Evolutionary conservation across 768 basidiomycete genomes (phyloP).

Genomic region (Phallus indusiatus): DNA sequence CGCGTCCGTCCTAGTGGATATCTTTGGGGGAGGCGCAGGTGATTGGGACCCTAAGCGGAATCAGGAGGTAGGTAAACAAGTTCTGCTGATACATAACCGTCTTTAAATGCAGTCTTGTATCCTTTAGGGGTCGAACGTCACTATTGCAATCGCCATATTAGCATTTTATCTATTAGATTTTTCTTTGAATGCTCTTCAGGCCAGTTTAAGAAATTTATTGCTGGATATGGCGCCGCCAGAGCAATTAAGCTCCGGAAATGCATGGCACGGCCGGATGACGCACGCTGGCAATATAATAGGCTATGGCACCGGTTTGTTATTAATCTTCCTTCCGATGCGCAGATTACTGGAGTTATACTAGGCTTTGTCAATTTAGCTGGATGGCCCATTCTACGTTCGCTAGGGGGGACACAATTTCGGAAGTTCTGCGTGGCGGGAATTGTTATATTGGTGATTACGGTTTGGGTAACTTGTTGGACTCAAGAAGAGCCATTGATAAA

Average conservation of each 20-base stretch:
- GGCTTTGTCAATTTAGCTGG: slow-evolving; percentile 84
- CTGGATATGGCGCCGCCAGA: slow-evolving; percentile 83
- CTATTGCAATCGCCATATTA: slow-evolving; percentile 79
- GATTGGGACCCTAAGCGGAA: slow-evolving; percentile 80
- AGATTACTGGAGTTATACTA: slow-evolving; percentile 16
- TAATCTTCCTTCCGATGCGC: background rate
- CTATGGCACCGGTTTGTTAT: slow-evolving; percentile 69
- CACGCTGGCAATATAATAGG: slow-evolving; percentile 97
- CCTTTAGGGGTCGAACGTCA: slow-evolving; percentile 49
- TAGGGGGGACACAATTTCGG: slow-evolving; percentile 91
- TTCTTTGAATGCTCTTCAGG: slow-evolving; percentile 92
- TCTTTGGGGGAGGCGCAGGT: slow-evolving; percentile 64
- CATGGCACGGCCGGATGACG: slow-evolving; percentile 95
- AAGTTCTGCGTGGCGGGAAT: slow-evolving; percentile 90
- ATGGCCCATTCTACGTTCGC: slow-evolving; percentile 63
- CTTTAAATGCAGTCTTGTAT: slow-evolving; percentile 1
- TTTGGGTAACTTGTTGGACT: slow-evolving; percentile 80
- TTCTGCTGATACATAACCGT: background rate
- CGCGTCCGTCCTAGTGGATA: slow-evolving; percentile 66
- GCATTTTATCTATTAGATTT: slow-evolving; percentile 95
- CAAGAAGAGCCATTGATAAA: slow-evolving; percentile 41
- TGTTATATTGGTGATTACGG: slow-evolving; percentile 65
- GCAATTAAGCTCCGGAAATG: slow-evolving; percentile 90
- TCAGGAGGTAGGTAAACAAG: slow-evolving; percentile 37
- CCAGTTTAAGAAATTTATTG: slow-evolving; percentile 86